Conservation (phyloP, 148 eudicot genomes). For the Limonium bicolor region DNA sequence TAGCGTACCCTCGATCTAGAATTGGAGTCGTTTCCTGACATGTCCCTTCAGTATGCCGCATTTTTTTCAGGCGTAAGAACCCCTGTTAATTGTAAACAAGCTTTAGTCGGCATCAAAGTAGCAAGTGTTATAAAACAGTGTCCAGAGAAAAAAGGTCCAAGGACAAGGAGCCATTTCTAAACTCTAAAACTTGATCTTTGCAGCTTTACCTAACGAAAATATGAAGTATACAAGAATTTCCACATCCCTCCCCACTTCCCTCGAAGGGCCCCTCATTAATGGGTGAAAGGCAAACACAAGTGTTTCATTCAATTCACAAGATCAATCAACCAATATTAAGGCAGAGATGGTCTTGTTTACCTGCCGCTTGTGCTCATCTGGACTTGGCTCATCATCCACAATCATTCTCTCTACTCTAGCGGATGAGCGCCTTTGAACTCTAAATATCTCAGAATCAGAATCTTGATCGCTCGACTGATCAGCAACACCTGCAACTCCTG, state of each 20-base stretch:
- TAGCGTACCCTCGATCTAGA: too few relatives aligned
- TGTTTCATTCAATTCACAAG: neutral
- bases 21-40: too few relatives aligned
- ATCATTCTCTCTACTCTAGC: slow-evolving; percentile 28
- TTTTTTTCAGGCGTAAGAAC: slow-evolving; percentile 49
- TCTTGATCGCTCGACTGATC: slow-evolving; percentile 56
- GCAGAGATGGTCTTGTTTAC: slow-evolving; percentile 14
- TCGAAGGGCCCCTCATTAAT: neutral
- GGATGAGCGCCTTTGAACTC: slow-evolving; percentile 76
- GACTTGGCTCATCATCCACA: slow-evolving; percentile 11
- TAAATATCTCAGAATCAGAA: slow-evolving; percentile 81
- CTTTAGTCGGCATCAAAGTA: neutral
- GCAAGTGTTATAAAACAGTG: too few relatives aligned
- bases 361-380: slow-evolving; percentile 24
- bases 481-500: slow-evolving; percentile 15
- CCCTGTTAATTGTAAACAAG: slow-evolving; percentile 36
- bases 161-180: neutral
- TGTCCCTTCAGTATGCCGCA: slow-evolving; percentile 21
- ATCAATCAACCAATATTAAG: neutral
- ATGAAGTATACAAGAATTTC: neutral
- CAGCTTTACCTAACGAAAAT: neutral
- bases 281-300: neutral
- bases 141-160: neutral
- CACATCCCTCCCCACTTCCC: neutral
- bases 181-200: neutral